These are phyloP conservation scores for Tricholoma furcatifolium DNA, from an alignment of 768 basidiomycete genomes.

Conservation along the genomic window DNA sequence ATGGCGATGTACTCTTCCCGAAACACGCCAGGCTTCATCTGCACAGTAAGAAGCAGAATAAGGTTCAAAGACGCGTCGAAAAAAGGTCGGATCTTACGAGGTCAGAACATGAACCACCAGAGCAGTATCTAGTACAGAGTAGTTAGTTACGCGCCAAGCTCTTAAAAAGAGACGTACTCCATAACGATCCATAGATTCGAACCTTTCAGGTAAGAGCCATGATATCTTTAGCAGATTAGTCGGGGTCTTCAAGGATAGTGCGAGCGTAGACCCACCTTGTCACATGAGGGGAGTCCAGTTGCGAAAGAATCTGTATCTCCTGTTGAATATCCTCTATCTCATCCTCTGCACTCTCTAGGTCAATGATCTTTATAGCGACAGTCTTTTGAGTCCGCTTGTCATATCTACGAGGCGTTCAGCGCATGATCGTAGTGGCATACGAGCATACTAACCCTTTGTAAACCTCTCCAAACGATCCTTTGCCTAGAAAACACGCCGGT, in stretches of 20 bases:
- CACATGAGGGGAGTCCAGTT: constrained; percentile 93
- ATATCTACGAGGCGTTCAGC: constrained; percentile 51
- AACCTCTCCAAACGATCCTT: constrained; percentile 99
- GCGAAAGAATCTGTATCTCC: constrained; percentile 97
- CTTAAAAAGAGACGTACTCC: constrained; percentile 58
- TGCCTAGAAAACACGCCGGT: constrained; percentile 51
- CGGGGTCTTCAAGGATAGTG: constrained; percentile 4
- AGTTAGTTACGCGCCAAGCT: constrained; percentile 4
- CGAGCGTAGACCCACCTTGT: constrained; percentile 66
- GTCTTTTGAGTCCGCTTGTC: constrained; percentile 95
- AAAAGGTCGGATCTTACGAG: constrained; percentile 54
- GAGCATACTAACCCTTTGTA: constrained; percentile 79
- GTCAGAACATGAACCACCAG: constrained; percentile 97
- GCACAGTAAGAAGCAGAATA: constrained; percentile 13
- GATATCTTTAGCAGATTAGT: constrained; percentile 56
- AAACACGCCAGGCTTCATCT: constrained; percentile 99
- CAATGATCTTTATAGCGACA: constrained; percentile 99
- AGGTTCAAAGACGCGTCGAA: constrained; percentile 12
- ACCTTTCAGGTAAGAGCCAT: constrained; percentile 94
- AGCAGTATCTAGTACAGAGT: constrained; percentile 71
- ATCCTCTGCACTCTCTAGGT: constrained; percentile 98
- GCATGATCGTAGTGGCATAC: constrained; percentile 1
- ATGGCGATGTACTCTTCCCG: constrained; percentile 99
- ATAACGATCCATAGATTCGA: constrained; percentile 99
- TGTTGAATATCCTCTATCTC: constrained; percentile 99